Percentiles rank a stretch among this genome's conserved stretches.
Conservation (phyloP, 208 protist species). For the Leishmania gerbilli region DNA sequence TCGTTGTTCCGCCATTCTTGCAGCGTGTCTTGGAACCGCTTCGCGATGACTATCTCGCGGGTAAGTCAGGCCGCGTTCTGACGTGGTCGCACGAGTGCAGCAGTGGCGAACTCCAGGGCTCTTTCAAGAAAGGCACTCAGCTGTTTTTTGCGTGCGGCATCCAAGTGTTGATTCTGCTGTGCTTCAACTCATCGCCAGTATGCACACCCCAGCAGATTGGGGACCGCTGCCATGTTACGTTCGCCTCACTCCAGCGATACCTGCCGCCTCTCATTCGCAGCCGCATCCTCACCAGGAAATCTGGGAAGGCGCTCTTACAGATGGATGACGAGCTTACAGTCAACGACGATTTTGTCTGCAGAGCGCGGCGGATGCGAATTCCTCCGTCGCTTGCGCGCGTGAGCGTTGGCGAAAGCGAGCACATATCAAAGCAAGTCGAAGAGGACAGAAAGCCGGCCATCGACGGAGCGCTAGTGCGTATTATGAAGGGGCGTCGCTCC, state of each 20-base stretch:
- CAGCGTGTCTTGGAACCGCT: constrained; percentile 55
- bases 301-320: constrained; percentile 36
- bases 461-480: constrained; percentile 82
- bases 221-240: constrained; percentile 17
- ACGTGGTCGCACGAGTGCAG: constrained; percentile 85
- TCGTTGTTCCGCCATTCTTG: constrained; percentile 42
- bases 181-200: constrained; percentile 61
- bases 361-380: constrained; percentile 56
- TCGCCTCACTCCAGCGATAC: constrained; percentile 27
- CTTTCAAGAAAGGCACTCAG: constrained; percentile 53
- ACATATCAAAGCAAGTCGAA: constrained; percentile 55
- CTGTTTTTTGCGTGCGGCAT: constrained; percentile 59
- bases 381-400: constrained; percentile 46
- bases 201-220: constrained; percentile 36
- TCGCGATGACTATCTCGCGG: constrained; percentile 58
- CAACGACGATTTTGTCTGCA: constrained; percentile 69
- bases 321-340: constrained; percentile 44
- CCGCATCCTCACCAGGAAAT: constrained; percentile 24
- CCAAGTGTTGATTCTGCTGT: constrained; percentile 76
- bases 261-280: constrained; percentile 32
- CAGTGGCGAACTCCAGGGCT: constrained; percentile 59
- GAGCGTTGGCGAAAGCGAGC: constrained; percentile 41
- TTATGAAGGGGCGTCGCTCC: constrained; percentile 81
- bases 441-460: constrained; percentile 80
- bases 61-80: constrained; percentile 61